Percentiles rank a stretch among this genome's conserved stretches.
These are phyloP conservation scores for Aspergillus sp. DNA, from an alignment of 2,329 filamentous ascomycete species.

Conservation along the genomic window DNA sequence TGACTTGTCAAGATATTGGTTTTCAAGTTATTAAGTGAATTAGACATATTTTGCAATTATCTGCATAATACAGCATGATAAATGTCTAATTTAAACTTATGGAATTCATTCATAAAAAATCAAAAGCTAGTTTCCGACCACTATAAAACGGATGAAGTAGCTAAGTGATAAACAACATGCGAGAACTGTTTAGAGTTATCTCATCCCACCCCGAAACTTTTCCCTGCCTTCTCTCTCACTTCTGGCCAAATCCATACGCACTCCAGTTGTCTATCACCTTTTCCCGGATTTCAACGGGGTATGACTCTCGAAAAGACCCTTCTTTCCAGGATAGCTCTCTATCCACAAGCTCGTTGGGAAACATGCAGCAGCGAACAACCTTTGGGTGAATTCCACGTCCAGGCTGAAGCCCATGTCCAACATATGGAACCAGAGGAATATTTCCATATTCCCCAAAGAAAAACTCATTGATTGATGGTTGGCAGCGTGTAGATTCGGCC, in stretches of 20 bases:
- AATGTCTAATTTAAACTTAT: too few species aligned
- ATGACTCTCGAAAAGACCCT: conserved; percentile 7
- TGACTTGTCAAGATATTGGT: too few species aligned
- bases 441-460: conserved; percentile 9
- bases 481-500: conserved; percentile 15
- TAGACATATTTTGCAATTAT: too few species aligned
- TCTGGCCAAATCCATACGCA: conserved; percentile 4
- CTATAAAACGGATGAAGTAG: too few species aligned
- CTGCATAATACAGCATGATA: too few species aligned
- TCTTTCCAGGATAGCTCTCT: conserved; percentile 4
- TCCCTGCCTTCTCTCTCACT: too few species aligned
- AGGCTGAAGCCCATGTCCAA: conserved; percentile 4
- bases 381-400: conserved; percentile 3
- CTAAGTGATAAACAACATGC: too few species aligned
- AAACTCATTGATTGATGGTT: conserved; percentile 6
- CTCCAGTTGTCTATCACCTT: conserved; percentile 7
- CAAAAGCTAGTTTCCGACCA: too few species aligned
- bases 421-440: conserved; percentile 10
- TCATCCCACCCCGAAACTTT: too few species aligned
- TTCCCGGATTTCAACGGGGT: conserved; percentile 3
- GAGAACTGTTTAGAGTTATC: too few species aligned
- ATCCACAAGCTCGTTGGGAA: conserved; percentile 7
- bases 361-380: conserved; percentile 7
- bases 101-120: too few species aligned
- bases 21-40: too few species aligned